Conservation (phyloP, 441 rosid genomes). For the Metrosideros polymorpha region DNA sequence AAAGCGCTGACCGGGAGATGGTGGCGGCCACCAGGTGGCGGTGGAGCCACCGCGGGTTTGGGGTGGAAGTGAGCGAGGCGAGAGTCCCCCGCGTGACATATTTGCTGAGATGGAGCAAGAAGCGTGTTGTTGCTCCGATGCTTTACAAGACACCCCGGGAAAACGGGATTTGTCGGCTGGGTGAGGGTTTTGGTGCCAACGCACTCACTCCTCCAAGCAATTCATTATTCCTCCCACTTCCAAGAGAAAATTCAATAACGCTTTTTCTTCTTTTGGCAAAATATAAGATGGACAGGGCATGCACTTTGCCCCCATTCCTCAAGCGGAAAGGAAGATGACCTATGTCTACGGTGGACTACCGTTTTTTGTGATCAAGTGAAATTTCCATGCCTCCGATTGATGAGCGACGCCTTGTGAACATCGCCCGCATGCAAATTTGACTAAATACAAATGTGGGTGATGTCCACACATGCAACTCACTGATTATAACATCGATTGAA, state of each 20-base stretch:
- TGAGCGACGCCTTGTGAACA: neutral
- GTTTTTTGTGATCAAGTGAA: no score
- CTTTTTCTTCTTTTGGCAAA: neutral
- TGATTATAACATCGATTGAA: neutral
- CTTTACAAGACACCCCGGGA: neutral
- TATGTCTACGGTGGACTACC: neutral
- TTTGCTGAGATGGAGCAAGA: neutral
- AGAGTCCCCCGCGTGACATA: neutral
- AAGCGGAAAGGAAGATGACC: neutral
- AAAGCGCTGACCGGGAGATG: neutral
- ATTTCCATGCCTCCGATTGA: neutral
- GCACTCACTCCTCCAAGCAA: neutral
- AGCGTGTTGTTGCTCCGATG: neutral
- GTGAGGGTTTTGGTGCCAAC: neutral
- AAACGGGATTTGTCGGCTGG: neutral
- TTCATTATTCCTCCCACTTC: neutral
- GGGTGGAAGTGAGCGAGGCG: neutral
- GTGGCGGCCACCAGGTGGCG: neutral
- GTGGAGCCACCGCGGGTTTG: neutral
- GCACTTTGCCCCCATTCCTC: neutral
- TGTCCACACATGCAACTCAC: neutral
- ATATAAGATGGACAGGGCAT: neutral
- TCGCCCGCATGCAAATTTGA: neutral
- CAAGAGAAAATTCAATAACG: neutral
- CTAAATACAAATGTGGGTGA: neutral